Conservation (phyloP, 345 rosid species). For the Salix viminalis region DNA sequence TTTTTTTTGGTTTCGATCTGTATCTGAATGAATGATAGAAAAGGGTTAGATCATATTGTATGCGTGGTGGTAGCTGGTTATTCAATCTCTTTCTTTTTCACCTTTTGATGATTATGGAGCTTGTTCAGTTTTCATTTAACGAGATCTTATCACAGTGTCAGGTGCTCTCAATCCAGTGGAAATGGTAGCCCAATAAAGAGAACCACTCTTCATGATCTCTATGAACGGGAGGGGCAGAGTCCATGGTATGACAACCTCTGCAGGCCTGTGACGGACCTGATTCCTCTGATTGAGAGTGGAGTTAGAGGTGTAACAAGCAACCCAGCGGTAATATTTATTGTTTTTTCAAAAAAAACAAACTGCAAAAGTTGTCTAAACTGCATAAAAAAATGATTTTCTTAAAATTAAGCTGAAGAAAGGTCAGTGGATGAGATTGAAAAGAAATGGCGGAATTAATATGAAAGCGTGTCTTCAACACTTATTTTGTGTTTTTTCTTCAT, state of each 20-base stretch:
- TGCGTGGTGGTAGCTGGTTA: background rate
- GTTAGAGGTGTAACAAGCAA: conserved; percentile 99
- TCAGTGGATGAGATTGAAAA: background rate
- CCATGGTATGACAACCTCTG: conserved; percentile 99
- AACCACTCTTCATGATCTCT: conserved; percentile 87
- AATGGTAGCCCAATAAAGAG: conserved; percentile 53
- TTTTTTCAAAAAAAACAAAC: background rate
- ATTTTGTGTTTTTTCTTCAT: background rate
- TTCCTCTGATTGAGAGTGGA: conserved; percentile 78
- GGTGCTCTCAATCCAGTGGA: conserved; percentile 58
- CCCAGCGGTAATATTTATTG: conserved; percentile 65
- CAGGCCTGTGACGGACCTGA: conserved; percentile 88
- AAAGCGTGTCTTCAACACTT: background rate
- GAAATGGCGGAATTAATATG: background rate
- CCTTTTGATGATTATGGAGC: background rate
- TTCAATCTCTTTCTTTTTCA: background rate
- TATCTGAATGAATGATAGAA: background rate
- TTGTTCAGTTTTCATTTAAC: background rate
- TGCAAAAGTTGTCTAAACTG: background rate
- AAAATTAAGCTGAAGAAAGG: background rate
- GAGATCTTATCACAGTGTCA: conserved; percentile 46
- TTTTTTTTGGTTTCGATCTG: background rate
- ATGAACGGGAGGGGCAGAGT: conserved; percentile 89
- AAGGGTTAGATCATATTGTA: background rate
- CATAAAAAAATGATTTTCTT: background rate